Conservation (phyloP, 441 rosid genomes). For the Manihot esculenta region DNA sequence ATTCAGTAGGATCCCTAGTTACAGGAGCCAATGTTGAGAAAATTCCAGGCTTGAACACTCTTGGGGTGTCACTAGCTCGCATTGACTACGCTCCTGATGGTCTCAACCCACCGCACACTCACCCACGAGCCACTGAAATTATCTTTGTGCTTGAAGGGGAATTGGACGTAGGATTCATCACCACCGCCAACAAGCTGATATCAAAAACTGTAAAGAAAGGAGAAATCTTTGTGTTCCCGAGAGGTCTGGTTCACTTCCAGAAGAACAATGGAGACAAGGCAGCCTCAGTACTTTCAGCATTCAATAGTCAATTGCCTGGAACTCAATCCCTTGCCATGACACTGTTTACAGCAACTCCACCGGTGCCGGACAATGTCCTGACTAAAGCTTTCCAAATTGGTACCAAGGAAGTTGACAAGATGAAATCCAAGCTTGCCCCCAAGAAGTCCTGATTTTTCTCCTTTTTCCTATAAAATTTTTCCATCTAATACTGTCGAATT, state of each 20-base stretch:
- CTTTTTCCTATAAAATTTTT: not conserved
- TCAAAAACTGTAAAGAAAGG: slow-evolving; percentile 64
- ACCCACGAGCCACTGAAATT: slow-evolving; percentile 87
- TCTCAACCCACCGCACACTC: slow-evolving; percentile 87
- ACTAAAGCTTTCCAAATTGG: slow-evolving; percentile 73
- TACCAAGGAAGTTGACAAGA: slow-evolving; percentile 62
- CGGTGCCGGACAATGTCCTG: slow-evolving; percentile 64
- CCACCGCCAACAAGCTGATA: slow-evolving; percentile 60
- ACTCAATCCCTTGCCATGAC: slow-evolving; percentile 71
- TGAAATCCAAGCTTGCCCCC: slow-evolving; percentile 69
- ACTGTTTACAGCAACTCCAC: slow-evolving; percentile 57
- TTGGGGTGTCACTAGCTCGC: slow-evolving; percentile 72
- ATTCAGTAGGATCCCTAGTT: slow-evolving; percentile 60
- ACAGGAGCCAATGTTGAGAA: slow-evolving; percentile 70
- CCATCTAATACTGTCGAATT: not conserved
- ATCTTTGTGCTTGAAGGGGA: slow-evolving; percentile 73
- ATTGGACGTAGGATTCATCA: slow-evolving; percentile 78
- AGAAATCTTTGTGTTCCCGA: slow-evolving; percentile 70
- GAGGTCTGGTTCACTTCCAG: slow-evolving; percentile 75
- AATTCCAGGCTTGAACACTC: slow-evolving; percentile 85
- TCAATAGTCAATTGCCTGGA: slow-evolving; percentile 81
- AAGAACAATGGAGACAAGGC: slow-evolving; percentile 57
- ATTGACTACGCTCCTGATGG: slow-evolving; percentile 69
- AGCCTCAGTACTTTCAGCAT: slow-evolving; percentile 59
- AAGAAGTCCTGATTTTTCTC: slow-evolving; percentile 38